These are phyloP conservation scores for Talaromyces sp. DNA, from an alignment of 2,329 filamentous ascomycete genomes.

Conservation along the genomic window DNA sequence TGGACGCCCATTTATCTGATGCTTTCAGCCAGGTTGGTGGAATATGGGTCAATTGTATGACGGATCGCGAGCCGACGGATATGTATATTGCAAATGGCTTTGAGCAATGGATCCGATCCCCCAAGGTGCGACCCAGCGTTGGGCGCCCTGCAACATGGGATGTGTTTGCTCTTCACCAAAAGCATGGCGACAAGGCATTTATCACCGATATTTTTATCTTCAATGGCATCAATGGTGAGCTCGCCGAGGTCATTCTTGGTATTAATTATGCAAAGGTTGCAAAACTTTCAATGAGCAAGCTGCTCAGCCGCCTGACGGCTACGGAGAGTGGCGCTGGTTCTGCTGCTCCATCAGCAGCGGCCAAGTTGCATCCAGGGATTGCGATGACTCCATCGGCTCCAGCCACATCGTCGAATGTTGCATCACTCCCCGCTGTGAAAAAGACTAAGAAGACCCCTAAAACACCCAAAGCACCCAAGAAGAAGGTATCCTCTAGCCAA, in stretches of 20 bases:
- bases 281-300: conserved; percentile 15
- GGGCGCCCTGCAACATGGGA: conserved; percentile 18
- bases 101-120: conserved; percentile 21
- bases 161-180: conserved; percentile 22
- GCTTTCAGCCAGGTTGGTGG: conserved; percentile 32
- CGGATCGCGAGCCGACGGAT: conserved; percentile 19
- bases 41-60: conserved; percentile 30
- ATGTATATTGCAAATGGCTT: conserved; percentile 28
- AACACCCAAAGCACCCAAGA: not conserved
- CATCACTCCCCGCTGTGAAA: not conserved
- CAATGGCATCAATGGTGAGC: conserved; percentile 18
- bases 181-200: conserved; percentile 18
- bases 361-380: not conserved
- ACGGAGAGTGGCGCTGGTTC: not conserved
- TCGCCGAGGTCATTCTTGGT: conserved; percentile 26
- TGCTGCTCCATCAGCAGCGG: not conserved
- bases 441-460: not conserved
- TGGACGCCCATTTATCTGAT: conserved; percentile 26
- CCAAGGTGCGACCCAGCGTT: not conserved
- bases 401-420: not conserved
- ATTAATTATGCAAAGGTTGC: conserved; percentile 22
- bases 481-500: not conserved
- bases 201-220: conserved; percentile 26
- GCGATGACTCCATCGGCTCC: not conserved
- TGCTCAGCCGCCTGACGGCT: conserved; percentile 25